Conservation (phyloP, 768 basidiomycete species). For the Pleurotus sapidus region DNA sequence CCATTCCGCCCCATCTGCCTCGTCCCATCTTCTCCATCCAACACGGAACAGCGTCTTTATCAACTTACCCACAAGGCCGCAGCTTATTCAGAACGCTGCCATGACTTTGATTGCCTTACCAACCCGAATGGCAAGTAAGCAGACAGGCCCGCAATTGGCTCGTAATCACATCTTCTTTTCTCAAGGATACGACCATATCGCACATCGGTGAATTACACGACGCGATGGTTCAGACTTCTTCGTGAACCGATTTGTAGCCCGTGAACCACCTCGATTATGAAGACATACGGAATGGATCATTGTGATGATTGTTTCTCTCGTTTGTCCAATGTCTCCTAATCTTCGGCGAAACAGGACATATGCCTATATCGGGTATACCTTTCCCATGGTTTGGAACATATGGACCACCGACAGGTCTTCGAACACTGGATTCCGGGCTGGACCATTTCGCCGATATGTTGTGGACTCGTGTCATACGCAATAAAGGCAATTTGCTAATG, state of each 20-base stretch:
- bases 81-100: not conserved
- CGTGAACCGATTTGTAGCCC: not conserved
- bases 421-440: too few species aligned
- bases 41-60: not conserved
- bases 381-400: not conserved
- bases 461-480: too few species aligned
- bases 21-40: not conserved
- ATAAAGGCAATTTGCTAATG: too few species aligned
- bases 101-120: not conserved
- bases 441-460: too few species aligned
- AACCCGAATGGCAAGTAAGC: not conserved
- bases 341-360: constrained; percentile 4
- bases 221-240: constrained; percentile 1
- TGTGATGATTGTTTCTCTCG: not conserved
- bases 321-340: not conserved
- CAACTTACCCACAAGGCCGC: not conserved
- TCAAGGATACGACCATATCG: constrained; percentile 1
- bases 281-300: not conserved
- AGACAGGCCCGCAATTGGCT: not conserved
- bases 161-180: constrained; percentile 1
- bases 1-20: not conserved
- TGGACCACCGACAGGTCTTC: too few species aligned
- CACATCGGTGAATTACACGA: constrained; percentile 2
- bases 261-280: not conserved
- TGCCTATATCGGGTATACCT: not conserved